Evolutionary conservation across 805 yeast species (phyloP).

Genomic region (Candida lessepsii): DNA sequence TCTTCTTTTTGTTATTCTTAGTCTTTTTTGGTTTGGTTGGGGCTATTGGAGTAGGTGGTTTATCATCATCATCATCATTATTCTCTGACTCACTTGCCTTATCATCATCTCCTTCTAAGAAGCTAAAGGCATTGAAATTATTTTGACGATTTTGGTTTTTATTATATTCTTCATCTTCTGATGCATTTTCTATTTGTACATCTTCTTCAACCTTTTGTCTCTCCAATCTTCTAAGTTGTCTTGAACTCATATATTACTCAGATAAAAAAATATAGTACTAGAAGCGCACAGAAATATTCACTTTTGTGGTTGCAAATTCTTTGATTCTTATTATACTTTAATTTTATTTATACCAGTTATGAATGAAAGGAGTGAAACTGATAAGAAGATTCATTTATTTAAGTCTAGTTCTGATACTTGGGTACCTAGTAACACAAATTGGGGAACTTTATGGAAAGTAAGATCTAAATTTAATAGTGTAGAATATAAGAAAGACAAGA

Average conservation of each 20-base stretch:
- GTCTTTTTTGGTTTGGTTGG: slow-evolving; percentile 11
- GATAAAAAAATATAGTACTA: too few relatives aligned
- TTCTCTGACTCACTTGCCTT: slow-evolving; percentile 17
- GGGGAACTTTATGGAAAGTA: background rate
- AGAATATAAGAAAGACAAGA: slow-evolving; percentile 3
- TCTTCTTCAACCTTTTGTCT: slow-evolving; percentile 23
- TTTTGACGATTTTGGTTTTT: background rate
- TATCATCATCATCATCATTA: slow-evolving; percentile 12
- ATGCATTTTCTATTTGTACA: background rate
- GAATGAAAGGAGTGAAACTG: background rate
- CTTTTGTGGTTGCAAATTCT: slow-evolving; percentile 20
- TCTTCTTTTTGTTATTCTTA: slow-evolving; percentile 22
- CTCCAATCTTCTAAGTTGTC: slow-evolving; percentile 47
- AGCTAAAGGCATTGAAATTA: slow-evolving; percentile 16
- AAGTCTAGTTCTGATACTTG: slow-evolving; percentile 9
- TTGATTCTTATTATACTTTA: too few relatives aligned
- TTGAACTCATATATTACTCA: slow-evolving; percentile 44
- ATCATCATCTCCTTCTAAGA: slow-evolving; percentile 17
- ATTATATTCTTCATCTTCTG: slow-evolving; percentile 3
- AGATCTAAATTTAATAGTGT: slow-evolving; percentile 7
- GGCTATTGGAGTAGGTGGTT: slow-evolving; percentile 8
- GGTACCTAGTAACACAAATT: background rate
- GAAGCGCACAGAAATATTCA: background rate
- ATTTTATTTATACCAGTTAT: background rate
- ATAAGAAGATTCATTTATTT: background rate